A percentile compares a stretch with the other conserved stretches of the same genome.
phyloP scores from a whole-genome alignment of 2,329 filamentous ascomycete species.

The Colletotrichum coccodes region DNA sequence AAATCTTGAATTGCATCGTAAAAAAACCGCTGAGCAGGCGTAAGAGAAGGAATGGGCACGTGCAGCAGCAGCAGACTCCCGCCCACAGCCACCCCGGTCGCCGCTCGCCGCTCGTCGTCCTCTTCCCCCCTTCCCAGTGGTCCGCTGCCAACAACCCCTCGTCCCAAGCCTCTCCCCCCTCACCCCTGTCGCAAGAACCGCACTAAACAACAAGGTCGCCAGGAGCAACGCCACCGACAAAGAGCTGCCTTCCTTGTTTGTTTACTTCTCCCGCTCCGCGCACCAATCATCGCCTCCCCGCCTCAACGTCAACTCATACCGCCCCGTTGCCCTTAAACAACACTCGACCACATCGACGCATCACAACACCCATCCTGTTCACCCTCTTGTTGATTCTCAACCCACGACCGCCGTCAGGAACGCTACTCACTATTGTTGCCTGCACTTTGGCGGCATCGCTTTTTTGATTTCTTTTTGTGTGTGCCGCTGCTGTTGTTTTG shows the following conservation, averaged over 20 bases:
- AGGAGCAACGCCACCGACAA: conserved; percentile 34
- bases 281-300: conserved; percentile 34
- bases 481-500: conserved; percentile 23
- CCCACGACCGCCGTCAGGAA: conserved; percentile 33
- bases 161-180: conserved; percentile 1
- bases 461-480: conserved; percentile 25
- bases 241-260: conserved; percentile 35
- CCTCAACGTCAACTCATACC: conserved; percentile 29
- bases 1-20: not conserved
- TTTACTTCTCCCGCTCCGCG: conserved; percentile 32
- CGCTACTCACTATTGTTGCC: conserved; percentile 22
- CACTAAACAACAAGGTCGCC: conserved; percentile 31
- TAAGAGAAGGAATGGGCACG: conserved; percentile 30
- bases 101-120: not conserved
- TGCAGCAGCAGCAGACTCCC: conserved; percentile 22
- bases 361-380: conserved; percentile 8
- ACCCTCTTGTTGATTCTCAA: conserved; percentile 28
- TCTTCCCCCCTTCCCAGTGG: conserved; percentile 1
- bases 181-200: conserved; percentile 9
- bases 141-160: conserved; percentile 20
- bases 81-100: conserved; percentile 8
- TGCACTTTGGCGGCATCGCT: conserved; percentile 24
- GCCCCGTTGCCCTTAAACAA: conserved; percentile 35
- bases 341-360: conserved; percentile 30
- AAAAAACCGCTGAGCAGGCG: conserved; percentile 11